phyloP scores from a whole-genome alignment of 192 early-diverging fungal species.

The Backusella tuberculispora region DNA sequence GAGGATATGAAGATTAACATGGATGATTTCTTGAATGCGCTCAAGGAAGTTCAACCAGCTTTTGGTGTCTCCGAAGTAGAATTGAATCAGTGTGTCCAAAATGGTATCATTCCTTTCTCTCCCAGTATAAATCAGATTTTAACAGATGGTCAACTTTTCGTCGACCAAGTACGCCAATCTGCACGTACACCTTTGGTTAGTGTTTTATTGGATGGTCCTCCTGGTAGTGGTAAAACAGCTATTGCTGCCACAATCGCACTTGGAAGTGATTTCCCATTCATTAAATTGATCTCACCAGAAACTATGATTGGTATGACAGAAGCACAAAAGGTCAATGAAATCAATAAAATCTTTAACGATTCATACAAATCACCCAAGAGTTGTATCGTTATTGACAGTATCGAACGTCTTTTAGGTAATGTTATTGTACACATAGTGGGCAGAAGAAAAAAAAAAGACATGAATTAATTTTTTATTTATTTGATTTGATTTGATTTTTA shows the following conservation, averaged over 20 bases:
- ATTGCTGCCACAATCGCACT: constrained; percentile 95
- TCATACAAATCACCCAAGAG: constrained; percentile 95
- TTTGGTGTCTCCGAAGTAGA: constrained; percentile 95
- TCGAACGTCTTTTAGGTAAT: constrained; percentile 86
- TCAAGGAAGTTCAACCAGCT: constrained; percentile 92
- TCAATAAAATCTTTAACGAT: constrained; percentile 96
- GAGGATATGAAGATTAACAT: constrained; percentile 86
- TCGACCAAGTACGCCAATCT: constrained; percentile 79
- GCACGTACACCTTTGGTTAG: constrained; percentile 89
- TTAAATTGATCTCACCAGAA: constrained; percentile 96
- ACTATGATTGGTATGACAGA: constrained; percentile 93
- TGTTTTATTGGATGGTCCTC: constrained; percentile 84
- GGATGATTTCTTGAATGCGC: constrained; percentile 85
- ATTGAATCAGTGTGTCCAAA: constrained; percentile 81
- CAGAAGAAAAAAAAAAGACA: constrained; percentile 16
- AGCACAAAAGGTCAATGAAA: constrained; percentile 78
- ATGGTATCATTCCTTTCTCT: constrained; percentile 84
- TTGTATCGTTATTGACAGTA: constrained; percentile 92
- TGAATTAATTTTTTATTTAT: background rate
- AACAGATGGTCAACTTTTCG: constrained; percentile 60
- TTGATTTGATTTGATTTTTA: constrained; percentile 23
- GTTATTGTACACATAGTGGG: background rate
- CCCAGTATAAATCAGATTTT: constrained; percentile 56
- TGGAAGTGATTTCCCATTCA: constrained; percentile 91
- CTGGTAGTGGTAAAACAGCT: constrained; percentile 93